Percentiles rank a stretch among this genome's conserved stretches.
phyloP scores from a whole-genome alignment of 1,284 basidiomycete genomes.

The Apiotrichum akiyoshidainum region DNA sequence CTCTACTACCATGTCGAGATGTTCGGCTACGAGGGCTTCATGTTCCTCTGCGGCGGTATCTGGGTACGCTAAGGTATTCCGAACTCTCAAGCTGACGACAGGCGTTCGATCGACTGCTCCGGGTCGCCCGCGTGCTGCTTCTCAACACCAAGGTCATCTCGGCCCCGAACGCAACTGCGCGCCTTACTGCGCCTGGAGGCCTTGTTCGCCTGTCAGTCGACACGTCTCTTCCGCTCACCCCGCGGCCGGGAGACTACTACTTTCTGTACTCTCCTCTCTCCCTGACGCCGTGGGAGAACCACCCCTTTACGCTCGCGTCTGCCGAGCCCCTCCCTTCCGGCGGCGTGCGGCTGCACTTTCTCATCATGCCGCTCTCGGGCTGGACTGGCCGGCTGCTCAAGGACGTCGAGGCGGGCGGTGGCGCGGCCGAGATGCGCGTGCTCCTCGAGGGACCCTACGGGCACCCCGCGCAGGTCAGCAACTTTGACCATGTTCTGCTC shows the following conservation, averaged over 20 bases:
- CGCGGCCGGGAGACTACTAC: conserved; percentile 29
- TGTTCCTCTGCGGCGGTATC: conserved; percentile 28
- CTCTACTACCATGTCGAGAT: conserved; percentile 30
- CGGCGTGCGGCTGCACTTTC: conserved; percentile 22
- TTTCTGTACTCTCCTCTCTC: conserved; percentile 27
- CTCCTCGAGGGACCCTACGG: conserved; percentile 40
- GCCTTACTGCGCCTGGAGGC: conserved; percentile 2
- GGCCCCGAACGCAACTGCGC: not conserved
- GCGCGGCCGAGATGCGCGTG: conserved; percentile 5
- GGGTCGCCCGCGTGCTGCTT: conserved; percentile 18
- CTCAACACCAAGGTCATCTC: conserved; percentile 20
- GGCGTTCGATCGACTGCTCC: conserved; percentile 8
- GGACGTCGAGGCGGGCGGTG: not conserved
- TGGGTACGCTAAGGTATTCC: conserved; percentile 23
- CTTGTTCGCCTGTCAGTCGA: conserved; percentile 25
- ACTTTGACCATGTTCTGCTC: conserved; percentile 26
- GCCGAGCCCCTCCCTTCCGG: conserved; percentile 4
- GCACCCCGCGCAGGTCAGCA: conserved; percentile 11
- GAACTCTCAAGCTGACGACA: not conserved
- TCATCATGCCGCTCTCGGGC: conserved; percentile 24
- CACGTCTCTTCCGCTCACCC: conserved; percentile 15
- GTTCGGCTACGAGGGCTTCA: conserved; percentile 23
- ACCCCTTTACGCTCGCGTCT: conserved; percentile 32
- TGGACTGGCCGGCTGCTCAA: conserved; percentile 19
- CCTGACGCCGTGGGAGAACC: conserved; percentile 31